Evolutionary conservation across 2,329 filamentous ascomycete genomes (phyloP), one percentile per base, ranked within the genome.

Genomic region (Botrytis fragariae): DNA sequence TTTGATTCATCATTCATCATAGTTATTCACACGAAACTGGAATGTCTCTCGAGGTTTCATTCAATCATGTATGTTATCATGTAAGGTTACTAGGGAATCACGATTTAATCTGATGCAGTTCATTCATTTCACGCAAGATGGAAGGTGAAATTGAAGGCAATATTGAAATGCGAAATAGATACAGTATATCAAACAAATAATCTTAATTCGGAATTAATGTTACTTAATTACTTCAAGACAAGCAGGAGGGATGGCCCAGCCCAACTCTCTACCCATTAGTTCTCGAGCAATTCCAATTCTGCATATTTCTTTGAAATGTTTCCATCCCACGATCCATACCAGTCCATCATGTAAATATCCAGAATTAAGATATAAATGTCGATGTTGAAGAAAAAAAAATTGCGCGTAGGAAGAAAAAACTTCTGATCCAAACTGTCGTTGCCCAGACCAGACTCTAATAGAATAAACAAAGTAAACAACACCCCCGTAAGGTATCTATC

Each of bases 401-500:
- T 69, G 62, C 32, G 65, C 35, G 45, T 48, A 67, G 29, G 45
- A 67, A 67, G 37, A 45, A 39, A 51, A 29, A 54, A 39, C 22
- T 71, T 37, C 48, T 68, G 62, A 44, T 72, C 62, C 51, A 68
- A 68, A 68, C 62, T 68, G 48, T 68, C 62, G 42, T 61, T 44
- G 63, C 57, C 51, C 48, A 68, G 65, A 68, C 70, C 70, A 61
- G 42, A 60, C 29, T 72, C 71, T 72, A 61, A 60, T 16, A 60
- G 35, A 68, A 69, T 70, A 69, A 74, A 74, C 48, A 74, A 69
- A 57, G 63, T 57, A 73, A 69, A 69, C 45, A 73, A 64, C 29
- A 75, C 70, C 73, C 71, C 74, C 71, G n/a, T 32, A 74, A 29
- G 63, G 64, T 70, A 71, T 67, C 39, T n/a, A 63, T 18, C 64